These are phyloP conservation scores for Euclidium syriacum DNA, from an alignment of 345 rosid genomes.

Conservation along the genomic window DNA sequence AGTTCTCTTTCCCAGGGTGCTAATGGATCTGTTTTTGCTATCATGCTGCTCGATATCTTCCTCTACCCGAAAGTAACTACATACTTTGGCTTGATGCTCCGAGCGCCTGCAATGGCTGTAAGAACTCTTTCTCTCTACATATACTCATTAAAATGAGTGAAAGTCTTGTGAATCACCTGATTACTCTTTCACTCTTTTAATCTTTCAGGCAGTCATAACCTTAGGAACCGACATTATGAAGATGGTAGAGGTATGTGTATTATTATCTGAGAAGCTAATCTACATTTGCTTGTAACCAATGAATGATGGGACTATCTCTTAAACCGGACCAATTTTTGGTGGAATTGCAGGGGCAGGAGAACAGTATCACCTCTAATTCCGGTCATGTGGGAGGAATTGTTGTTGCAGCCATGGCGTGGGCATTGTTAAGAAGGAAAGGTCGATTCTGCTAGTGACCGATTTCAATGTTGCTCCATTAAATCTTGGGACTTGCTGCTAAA, in stretches of 20 bases:
- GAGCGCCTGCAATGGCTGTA: constrained; percentile 70
- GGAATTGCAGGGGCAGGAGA: constrained; percentile 39
- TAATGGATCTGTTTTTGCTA: constrained; percentile 76
- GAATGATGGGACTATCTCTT: constrained; percentile 1
- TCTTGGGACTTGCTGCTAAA: constrained; percentile 3
- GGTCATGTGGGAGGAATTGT: constrained; percentile 82
- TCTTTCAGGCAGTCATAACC: constrained; percentile 43
- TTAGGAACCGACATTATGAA: constrained; percentile 44
- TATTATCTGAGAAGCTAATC: neutral
- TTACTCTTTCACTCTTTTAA: neutral
- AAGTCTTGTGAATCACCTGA: neutral
- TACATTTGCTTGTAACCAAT: constrained; percentile 9
- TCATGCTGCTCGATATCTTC: constrained; percentile 71
- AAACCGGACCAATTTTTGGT: neutral
- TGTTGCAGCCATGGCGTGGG: constrained; percentile 76
- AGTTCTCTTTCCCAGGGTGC: constrained; percentile 54
- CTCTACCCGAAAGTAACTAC: constrained; percentile 66
- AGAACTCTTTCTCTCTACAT: constrained; percentile 19
- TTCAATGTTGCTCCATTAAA: neutral
- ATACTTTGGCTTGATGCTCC: constrained; percentile 47
- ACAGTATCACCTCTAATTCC: constrained; percentile 46
- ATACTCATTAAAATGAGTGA: constrained; percentile 1
- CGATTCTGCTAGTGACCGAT: constrained; percentile 24
- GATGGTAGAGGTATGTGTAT: constrained; percentile 54
- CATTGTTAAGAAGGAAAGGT: constrained; percentile 46